These are phyloP conservation scores for Pythium rhizo-oryzae DNA, from an alignment of 352 stramenopile genomes.

Conservation along the genomic window DNA sequence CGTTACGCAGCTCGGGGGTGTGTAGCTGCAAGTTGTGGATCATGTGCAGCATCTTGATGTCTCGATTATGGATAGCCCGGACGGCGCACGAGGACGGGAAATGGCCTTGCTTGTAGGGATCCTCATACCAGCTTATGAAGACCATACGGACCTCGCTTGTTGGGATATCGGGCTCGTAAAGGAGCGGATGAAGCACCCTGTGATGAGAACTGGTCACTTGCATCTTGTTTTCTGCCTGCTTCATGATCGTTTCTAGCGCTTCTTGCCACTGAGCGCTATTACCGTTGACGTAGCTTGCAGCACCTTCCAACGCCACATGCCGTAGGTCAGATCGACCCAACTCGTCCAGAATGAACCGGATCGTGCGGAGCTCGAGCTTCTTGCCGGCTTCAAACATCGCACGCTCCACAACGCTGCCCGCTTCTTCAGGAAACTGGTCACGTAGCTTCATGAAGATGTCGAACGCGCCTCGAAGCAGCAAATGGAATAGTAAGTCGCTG, in stretches of 20 bases:
- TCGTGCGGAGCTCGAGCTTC: background rate
- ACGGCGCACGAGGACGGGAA: background rate
- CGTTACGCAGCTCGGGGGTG: background rate
- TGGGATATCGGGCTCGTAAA: no score
- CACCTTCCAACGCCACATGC: background rate
- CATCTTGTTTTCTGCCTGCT: no score
- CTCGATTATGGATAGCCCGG: background rate
- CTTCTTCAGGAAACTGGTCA: background rate
- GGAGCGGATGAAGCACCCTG: background rate
- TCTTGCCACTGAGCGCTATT: background rate
- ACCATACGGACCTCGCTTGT: background rate
- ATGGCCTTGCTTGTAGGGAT: background rate
- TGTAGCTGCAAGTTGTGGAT: background rate
- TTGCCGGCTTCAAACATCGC: conserved; percentile 5
- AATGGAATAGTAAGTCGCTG: background rate
- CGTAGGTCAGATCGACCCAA: background rate
- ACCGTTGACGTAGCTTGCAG: no score
- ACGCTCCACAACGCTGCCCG: background rate
- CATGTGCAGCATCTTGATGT: background rate
- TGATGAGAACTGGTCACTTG: no score
- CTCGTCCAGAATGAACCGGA: background rate
- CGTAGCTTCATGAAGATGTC: background rate
- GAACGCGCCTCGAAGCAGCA: background rate
- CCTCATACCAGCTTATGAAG: no score
- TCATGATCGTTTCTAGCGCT: background rate